phyloP scores from a whole-genome alignment of 768 basidiomycete species.

The Candolleomyces aberdarensis region DNA sequence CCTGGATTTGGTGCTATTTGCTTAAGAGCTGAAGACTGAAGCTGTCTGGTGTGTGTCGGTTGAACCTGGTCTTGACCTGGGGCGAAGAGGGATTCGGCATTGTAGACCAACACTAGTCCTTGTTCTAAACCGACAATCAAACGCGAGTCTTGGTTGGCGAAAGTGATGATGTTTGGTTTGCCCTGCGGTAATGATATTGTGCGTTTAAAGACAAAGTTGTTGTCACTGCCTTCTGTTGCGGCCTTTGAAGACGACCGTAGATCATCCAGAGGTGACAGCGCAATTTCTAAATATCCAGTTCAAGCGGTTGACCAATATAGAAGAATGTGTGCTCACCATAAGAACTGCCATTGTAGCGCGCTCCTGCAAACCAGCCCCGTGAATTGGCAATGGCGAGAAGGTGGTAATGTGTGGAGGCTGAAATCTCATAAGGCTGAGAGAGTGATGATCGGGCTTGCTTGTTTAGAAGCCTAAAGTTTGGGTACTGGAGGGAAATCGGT shows the following conservation, averaged over 20 bases:
- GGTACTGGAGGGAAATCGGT: constrained; percentile 34
- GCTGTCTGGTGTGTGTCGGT: constrained; percentile 49
- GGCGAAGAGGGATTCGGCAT: constrained; percentile 50
- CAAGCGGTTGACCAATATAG: background rate
- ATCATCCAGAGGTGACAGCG: constrained; percentile 57
- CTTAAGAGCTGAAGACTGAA: constrained; percentile 41
- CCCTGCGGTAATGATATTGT: constrained; percentile 40
- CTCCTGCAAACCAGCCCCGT: constrained; percentile 70
- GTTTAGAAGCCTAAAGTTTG: constrained; percentile 46
- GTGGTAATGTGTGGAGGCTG: constrained; percentile 39
- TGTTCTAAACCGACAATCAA: constrained; percentile 56
- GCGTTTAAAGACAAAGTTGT: constrained; percentile 49
- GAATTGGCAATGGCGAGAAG: constrained; percentile 59
- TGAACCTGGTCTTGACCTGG: constrained; percentile 37
- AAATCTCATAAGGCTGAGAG: constrained; percentile 49
- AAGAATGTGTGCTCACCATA: constrained; percentile 28
- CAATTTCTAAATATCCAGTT: constrained; percentile 42
- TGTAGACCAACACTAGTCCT: constrained; percentile 60
- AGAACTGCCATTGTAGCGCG: constrained; percentile 33
- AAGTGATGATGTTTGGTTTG: constrained; percentile 51
- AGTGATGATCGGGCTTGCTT: constrained; percentile 65
- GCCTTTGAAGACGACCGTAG: constrained; percentile 52
- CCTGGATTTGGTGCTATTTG: constrained; percentile 69
- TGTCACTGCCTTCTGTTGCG: constrained; percentile 36
- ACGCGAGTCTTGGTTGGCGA: constrained; percentile 58